Evolutionary conservation across 2,329 filamentous ascomycete species (phyloP).

Genomic region (Aspergillus bombycis): DNA sequence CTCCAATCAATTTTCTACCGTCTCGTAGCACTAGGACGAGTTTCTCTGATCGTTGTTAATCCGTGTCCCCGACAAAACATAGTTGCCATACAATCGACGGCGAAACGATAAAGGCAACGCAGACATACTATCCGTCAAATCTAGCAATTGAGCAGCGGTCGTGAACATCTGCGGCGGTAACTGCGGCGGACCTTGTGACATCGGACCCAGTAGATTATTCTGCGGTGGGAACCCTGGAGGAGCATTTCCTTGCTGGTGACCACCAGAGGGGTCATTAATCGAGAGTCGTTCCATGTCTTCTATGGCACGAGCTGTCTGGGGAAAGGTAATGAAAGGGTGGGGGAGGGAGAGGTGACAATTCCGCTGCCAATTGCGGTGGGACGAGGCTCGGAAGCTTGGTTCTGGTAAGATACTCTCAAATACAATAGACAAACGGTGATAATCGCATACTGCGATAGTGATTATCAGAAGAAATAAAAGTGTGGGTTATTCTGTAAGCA

Average conservation of each 20-base stretch:
- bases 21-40: constrained; percentile 89
- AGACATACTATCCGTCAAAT: constrained; percentile 91
- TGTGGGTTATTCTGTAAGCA: not conserved
- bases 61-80: not conserved
- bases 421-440: not conserved
- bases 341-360: constrained; percentile 4
- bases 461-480: too few species aligned
- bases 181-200: constrained; percentile 48
- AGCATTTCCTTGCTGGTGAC: constrained; percentile 31
- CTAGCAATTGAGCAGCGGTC: constrained; percentile 90
- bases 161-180: constrained; percentile 91
- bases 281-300: constrained; percentile 41
- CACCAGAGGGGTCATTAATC: constrained; percentile 36
- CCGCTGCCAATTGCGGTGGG: constrained; percentile 6
- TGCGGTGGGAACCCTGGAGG: constrained; percentile 31
- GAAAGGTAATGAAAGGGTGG: constrained; percentile 16
- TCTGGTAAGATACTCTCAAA: not conserved
- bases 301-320: constrained; percentile 14
- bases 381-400: not conserved
- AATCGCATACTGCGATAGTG: constrained; percentile 13
- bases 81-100: not conserved
- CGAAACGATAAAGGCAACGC: not conserved
- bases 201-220: constrained; percentile 32
- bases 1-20: constrained; percentile 89
- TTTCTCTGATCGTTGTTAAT: constrained; percentile 70